Conservation (phyloP, 495 filamentous ascomycete genomes). For the Amniculicola lignicola region DNA sequence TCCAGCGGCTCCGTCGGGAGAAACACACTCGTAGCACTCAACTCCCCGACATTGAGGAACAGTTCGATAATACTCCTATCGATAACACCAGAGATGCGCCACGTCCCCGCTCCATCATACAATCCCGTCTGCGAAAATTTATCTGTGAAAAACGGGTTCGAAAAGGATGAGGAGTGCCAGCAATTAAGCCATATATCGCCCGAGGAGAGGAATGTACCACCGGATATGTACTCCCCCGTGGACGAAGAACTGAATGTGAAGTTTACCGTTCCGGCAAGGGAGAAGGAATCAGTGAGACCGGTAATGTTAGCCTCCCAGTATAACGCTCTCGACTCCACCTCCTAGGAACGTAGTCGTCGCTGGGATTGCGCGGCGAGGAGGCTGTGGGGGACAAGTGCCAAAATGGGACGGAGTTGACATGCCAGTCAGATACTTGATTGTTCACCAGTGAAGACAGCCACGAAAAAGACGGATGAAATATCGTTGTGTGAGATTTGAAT, state of each 20-base stretch:
- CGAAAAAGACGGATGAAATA: too few relatives aligned
- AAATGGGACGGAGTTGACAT: too few relatives aligned
- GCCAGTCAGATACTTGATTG: too few relatives aligned
- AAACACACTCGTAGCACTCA: constrained; percentile 47
- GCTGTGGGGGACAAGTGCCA: too few relatives aligned
- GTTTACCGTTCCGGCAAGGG: constrained; percentile 45
- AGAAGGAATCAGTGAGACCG: constrained; percentile 36
- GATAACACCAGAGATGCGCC: constrained; percentile 45
- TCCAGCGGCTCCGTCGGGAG: constrained; percentile 47
- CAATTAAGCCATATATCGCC: constrained; percentile 51
- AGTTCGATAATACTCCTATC: constrained; percentile 54
- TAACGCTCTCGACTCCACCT: constrained; percentile 45
- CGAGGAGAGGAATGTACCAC: constrained; percentile 46
- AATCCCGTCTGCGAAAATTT: constrained; percentile 46
- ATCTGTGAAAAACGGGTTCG: constrained; percentile 50
- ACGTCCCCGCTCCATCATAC: constrained; percentile 38
- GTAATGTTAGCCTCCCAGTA: constrained; percentile 49
- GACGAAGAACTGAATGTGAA: constrained; percentile 51
- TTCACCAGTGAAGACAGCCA: too few relatives aligned
- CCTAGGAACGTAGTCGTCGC: too few relatives aligned
- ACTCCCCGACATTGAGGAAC: constrained; percentile 48
- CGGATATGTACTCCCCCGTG: constrained; percentile 48
- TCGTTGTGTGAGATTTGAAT: too few relatives aligned
- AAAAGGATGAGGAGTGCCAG: constrained; percentile 44
- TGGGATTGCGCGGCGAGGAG: too few relatives aligned